Evolutionary conservation across 1,284 basidiomycete species (phyloP).

Genomic region (Heterobasidion irregulare): DNA sequence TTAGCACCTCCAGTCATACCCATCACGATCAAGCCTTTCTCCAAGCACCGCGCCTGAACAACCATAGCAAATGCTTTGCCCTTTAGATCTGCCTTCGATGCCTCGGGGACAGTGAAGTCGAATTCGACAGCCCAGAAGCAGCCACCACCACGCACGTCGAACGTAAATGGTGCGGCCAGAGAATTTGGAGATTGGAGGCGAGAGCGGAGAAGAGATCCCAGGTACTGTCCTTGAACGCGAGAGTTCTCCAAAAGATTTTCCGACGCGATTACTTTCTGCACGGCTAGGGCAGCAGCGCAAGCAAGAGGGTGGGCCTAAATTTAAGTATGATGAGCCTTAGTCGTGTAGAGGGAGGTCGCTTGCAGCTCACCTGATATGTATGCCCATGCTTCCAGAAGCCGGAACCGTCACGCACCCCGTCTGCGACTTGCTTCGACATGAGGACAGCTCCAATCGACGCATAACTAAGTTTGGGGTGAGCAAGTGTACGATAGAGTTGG

Average conservation of each 20-base stretch:
- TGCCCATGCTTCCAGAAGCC: slow-evolving; percentile 80
- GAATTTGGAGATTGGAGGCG: slow-evolving; percentile 47
- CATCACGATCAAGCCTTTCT: slow-evolving; percentile 62
- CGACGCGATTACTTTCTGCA: slow-evolving; percentile 61
- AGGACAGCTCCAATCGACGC: slow-evolving; percentile 78
- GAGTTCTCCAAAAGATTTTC: slow-evolving; percentile 67
- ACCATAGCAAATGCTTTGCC: slow-evolving; percentile 47
- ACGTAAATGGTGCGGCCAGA: slow-evolving; percentile 53
- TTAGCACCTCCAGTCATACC: slow-evolving; percentile 65
- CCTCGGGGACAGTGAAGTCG: slow-evolving; percentile 42
- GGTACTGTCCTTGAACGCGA: slow-evolving; percentile 51
- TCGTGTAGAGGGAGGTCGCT: neutral
- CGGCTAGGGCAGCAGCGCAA: slow-evolving; percentile 73
- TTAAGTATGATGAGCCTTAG: neutral
- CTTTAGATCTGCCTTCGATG: slow-evolving; percentile 37
- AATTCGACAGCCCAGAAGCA: slow-evolving; percentile 82
- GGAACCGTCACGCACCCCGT: slow-evolving; percentile 55
- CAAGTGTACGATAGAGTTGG: neutral
- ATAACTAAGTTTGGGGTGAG: slow-evolving; percentile 41
- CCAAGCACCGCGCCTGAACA: slow-evolving; percentile 56
- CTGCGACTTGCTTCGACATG: slow-evolving; percentile 62
- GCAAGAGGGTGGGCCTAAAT: slow-evolving; percentile 60
- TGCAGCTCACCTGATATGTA: slow-evolving; percentile 62
- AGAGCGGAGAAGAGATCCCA: slow-evolving; percentile 46
- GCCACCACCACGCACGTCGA: slow-evolving; percentile 73